Base-by-base conservation (phyloP, 192 early-diverging fungal genomes). In the Lobulomyces angularis region DNA sequence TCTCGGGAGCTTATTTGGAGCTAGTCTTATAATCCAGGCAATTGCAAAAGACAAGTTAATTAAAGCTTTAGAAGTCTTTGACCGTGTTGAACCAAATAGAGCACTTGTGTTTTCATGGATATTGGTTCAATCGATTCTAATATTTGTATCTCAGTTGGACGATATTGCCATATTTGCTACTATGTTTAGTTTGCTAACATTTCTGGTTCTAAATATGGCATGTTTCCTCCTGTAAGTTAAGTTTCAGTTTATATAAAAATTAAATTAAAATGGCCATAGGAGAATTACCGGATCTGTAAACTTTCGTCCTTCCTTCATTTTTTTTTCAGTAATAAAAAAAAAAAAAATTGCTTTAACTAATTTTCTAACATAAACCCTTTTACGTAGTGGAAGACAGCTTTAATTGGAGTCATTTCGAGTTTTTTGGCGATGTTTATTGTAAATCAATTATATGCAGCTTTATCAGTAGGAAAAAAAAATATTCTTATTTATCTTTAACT, bases 31-130 rank as follows among this genome's bases (percentile, higher is more conserved):
- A 19, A 53, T 79, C 26, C 75, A 78, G 44, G 80, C 80, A 0
- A 77, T 82, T 39, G 71, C 75, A 18, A 65, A 67, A 12, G 80
- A 82, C 43, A 62, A 76, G 33, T 37, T 82, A 28, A 56, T 82
- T 27, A 67, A 69, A 2, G 57, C 71, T 6, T 51, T 75, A 3
- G 18, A 48, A 11, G 26, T 46, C 3, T 58, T 67, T 35, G 39
- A 43, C 5, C 49, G 55, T 27, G 61, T 55, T 14, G n/a, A 32
- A 23, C 64, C 64, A 8, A 50, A 54, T 3, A 28, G 50, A 14
- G 61, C 61, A 2, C 51, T 56, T 3, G 16, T 58, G 12, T 4
- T 71, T 21, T 73, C 67, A 0, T 77, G 59, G 14, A 48, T 43
- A 20, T 37, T 81, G 17, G 69, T 64, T 27, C 68, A 72, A 50